Evolutionary conservation across 805 yeast species (phyloP), one percentile per base, ranked within the genome.

Genomic region (Hanseniaspora meyeri): DNA sequence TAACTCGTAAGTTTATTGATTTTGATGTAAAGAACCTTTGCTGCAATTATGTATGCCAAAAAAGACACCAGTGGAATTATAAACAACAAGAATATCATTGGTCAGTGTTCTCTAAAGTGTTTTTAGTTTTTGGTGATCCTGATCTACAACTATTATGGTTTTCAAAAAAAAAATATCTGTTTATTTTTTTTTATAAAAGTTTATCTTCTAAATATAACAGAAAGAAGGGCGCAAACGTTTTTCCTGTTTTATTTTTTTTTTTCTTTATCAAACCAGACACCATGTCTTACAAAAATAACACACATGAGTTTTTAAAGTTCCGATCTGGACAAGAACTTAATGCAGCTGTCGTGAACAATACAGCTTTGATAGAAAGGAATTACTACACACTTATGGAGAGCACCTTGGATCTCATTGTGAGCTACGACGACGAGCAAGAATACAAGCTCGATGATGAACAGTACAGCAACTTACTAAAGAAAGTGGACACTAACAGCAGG

Each of bases 1-100:
- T 52, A 43, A 1, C 39, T 52, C 14, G 56, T 52, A 5, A 52
- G 45, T 20, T 43, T 45, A 17, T 52, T 52, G 8, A 52, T 52
- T 34, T 38, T 52, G 6, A 36, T n/a, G 31, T 45, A 52, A 3
- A 52, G n/a, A 14, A 52, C 19, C 10, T 45, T 52, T 14, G 45
- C 50, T 24, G 50, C 31, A 12, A 38, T n/a, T 11, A 45, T 29
- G 40, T 17, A 52, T 7, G 39, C 46, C 7, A 52, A 19, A 12
- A 45, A 37, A 12, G 46, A 29, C 11, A 52, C 45, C 9, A 45
- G 14, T n/a, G 56, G 50, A 1, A 52, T 14, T 11, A 39, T 37
- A 8, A 52, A 37, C 16, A 52, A 11, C 8, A 52, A 10, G 31
- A 45, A 45, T 27, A 52, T 45, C 56, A 52, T 50, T 16, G 6